A percentile compares a stretch with the other conserved stretches of the same genome.
phyloP scores from a whole-genome alignment of 2,329 filamentous ascomycete genomes.

The Cercospora sesami region DNA sequence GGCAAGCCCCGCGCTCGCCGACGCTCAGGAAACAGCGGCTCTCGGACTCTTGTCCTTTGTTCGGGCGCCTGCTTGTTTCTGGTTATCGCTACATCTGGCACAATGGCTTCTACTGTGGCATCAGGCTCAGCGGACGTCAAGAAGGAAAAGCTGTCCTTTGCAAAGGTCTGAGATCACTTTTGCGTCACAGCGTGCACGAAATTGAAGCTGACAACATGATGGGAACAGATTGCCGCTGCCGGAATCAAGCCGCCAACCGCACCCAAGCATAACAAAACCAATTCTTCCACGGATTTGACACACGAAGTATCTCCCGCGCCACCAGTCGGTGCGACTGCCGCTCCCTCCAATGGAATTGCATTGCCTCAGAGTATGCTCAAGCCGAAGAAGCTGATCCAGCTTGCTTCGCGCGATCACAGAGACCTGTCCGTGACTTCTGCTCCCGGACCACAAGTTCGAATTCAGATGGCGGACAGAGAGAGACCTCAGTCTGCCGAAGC shows the following conservation, averaged over 20 bases:
- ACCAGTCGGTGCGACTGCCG: slow-evolving; percentile 25
- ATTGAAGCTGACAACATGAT: slow-evolving; percentile 17
- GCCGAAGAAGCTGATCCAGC: slow-evolving; percentile 29
- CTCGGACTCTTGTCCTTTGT: slow-evolving; percentile 29
- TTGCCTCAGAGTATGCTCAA: slow-evolving; percentile 17
- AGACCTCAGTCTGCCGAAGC: slow-evolving; percentile 18
- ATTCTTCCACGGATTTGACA: slow-evolving; percentile 19
- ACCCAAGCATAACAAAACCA: slow-evolving; percentile 24
- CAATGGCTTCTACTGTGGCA: slow-evolving; percentile 36
- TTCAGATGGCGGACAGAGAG: slow-evolving; percentile 29
- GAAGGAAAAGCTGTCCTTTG: slow-evolving; percentile 41
- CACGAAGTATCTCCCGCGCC: slow-evolving; percentile 27
- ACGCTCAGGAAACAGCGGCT: slow-evolving; percentile 42
- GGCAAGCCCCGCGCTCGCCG: slow-evolving; percentile 35
- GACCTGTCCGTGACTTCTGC: slow-evolving; percentile 14
- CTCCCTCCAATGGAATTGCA: slow-evolving; percentile 15
- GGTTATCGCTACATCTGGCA: slow-evolving; percentile 28
- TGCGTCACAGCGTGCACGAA: not conserved
- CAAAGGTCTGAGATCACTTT: slow-evolving; percentile 36
- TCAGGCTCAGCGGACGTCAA: slow-evolving; percentile 30
- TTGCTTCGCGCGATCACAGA: slow-evolving; percentile 23
- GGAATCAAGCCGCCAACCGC: slow-evolving; percentile 34
- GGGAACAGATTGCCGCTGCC: slow-evolving; percentile 36
- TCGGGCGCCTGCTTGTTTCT: slow-evolving; percentile 17
- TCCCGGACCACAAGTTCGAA: slow-evolving; percentile 27